These are phyloP conservation scores for Truncatella angustata DNA, from an alignment of 2,329 filamentous ascomycete genomes.

Conservation along the genomic window DNA sequence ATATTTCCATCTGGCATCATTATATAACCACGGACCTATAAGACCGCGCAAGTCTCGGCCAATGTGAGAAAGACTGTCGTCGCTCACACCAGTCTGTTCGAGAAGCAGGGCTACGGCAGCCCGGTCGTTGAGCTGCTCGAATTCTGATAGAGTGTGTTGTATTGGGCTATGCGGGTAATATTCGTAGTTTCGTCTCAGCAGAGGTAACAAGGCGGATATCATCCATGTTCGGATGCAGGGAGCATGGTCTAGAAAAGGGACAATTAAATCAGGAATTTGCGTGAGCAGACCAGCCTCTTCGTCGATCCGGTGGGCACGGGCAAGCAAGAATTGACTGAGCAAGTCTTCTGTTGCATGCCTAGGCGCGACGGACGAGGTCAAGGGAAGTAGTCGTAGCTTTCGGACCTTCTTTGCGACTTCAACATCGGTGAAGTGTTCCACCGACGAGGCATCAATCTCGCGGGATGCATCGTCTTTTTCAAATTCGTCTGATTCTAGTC, in stretches of 20 bases:
- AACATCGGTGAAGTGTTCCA: slow-evolving; percentile 59
- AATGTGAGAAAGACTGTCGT: slow-evolving; percentile 40
- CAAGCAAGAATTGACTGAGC: slow-evolving; percentile 63
- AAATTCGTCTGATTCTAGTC: slow-evolving; percentile 50
- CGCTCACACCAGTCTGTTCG: slow-evolving; percentile 46
- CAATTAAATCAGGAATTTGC: slow-evolving; percentile 65
- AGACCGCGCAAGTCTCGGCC: slow-evolving; percentile 67
- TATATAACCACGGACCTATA: slow-evolving; percentile 72
- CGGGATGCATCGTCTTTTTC: slow-evolving; percentile 34
- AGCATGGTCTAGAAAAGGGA: slow-evolving; percentile 64
- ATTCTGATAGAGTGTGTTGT: slow-evolving; percentile 56
- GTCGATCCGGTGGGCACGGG: slow-evolving; percentile 68
- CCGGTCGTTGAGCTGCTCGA: slow-evolving; percentile 59
- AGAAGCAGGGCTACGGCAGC: slow-evolving; percentile 62
- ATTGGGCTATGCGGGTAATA: slow-evolving; percentile 59
- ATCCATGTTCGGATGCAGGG: slow-evolving; percentile 65
- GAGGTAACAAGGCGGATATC: slow-evolving; percentile 65
- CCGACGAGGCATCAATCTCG: slow-evolving; percentile 53
- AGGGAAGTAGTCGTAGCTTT: slow-evolving; percentile 61
- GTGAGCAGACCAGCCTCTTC: slow-evolving; percentile 68
- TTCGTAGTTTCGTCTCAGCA: slow-evolving; percentile 66
- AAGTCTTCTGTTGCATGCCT: slow-evolving; percentile 50
- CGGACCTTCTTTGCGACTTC: slow-evolving; percentile 62
- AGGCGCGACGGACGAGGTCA: slow-evolving; percentile 49
- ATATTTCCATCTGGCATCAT: slow-evolving; percentile 55